Base-by-base conservation (phyloP, 306 rosid genomes). In the Acacia crassicarpa region DNA sequence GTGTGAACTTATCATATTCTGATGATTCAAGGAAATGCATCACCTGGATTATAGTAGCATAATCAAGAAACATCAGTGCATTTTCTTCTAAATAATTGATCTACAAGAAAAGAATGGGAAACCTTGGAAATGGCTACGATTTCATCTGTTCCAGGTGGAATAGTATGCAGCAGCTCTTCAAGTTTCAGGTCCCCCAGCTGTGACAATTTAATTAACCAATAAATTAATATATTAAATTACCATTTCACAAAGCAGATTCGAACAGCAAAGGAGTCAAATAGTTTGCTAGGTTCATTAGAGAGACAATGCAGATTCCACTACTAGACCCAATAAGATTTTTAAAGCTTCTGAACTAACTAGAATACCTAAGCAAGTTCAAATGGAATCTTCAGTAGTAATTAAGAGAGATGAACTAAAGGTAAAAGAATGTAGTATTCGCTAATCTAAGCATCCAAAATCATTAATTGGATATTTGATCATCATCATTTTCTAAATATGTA, bases 121-220 rank as follows among this genome's bases (percentile, higher is more conserved):
- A 86, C 98, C 92, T 90, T 94, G 4, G 94, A 82, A 83, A 94
- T 90, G 67, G 98, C 98, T 53, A 91, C 59, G 56, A 93, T 91
- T 89, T 94, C 98, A 84, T 94, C 98, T 41, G 89, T 75, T 80
- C 98, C 98, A 53, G 97, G 98, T 56, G 98, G 98, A 61, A 93
- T 94, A 20, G 94, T 89, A 79, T 89, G 89, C 78, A 94, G 83
- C 45, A 92, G 82, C 83, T 94, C 98, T 86, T 92, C 98, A 56
- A 94, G 88, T 79, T 90, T 92, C 76, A 94, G 84, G 17, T 94
- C 97, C 80, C 93, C 97, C 73, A 94, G 72, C 98, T 94, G 40
- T 53, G 63, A 48, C 53, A 81, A 56, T 23, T 75, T 82, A 78
- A 67, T 71, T 75, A 83, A 67, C 74, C 54, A 81, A 67, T 15